Base-by-base conservation (phyloP, 345 rosid genomes). In the Clausena lansium region DNA sequence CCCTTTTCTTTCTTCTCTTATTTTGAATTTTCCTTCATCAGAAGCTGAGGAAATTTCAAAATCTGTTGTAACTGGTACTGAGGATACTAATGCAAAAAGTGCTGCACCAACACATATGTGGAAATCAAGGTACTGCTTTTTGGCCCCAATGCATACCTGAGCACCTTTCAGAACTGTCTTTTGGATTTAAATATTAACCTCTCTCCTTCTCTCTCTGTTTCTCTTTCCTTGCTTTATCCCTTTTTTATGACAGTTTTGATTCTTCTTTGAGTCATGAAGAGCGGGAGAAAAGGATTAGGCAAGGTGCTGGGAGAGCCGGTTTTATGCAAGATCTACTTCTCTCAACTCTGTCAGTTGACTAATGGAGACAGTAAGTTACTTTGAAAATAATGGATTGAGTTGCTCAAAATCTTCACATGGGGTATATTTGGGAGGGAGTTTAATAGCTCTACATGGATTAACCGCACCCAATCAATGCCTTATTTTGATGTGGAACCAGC, bases 191-290 rank as follows among this genome's bases (percentile, higher is more conserved):
- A 55, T 25, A 38, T 67, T 67, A 67, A 76, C 73, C 22, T 76
- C 33, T 64, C 27, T 55, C 3, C 54, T 28, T 73, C 27, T 58
- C 47, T 58, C 15, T 6, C 17, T 67, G 19, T 74, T 10, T 7
- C 19, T 66, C 13, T 72, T 9, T 7, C 25, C 17, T 39, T 30
- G 33, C 50, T 45, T 9, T 30, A 2, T n/a, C 11, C 57, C 30
- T 5, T 72, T 27, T 13, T 20, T 77, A 10, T 77, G 67, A 76
- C 90, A 89, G 93, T 80, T 86, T 85, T 20, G 93, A 89, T 73
- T 88, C 93, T 17, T 82, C 88, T 58, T 79, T 89, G 87, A 89
- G 91, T 73, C 45, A 33, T 1, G 91, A 89, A 79, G 93, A 89
- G 78, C 84, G 90, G 55, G 86, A 86, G 74, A 83, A 84, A 83